phyloP scores from a whole-genome alignment of 805 yeast species.

The Saccharomyces kudriavzevii region DNA sequence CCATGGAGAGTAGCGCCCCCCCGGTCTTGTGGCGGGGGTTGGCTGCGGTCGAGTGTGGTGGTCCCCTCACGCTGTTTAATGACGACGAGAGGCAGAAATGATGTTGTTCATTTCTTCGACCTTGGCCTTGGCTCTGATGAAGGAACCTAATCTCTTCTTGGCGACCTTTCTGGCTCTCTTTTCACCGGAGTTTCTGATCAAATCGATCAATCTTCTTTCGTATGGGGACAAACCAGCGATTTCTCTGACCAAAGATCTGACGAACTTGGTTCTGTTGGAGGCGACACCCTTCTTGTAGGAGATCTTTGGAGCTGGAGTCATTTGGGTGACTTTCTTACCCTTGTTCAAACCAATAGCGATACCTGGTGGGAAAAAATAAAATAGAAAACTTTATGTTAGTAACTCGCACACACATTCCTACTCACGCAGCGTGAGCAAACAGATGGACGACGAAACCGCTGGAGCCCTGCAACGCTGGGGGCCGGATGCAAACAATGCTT shows the following conservation, averaged over 20 bases:
- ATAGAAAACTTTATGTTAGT: conserved; percentile 27
- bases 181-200: conserved; percentile 99
- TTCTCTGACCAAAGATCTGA: conserved; percentile 91
- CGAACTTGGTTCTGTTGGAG: conserved; percentile 93
- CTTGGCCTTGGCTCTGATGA: conserved; percentile 98
- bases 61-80: conserved; percentile 35
- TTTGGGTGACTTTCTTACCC: conserved; percentile 92
- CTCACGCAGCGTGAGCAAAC: neutral
- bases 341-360: conserved; percentile 98
- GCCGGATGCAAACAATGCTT: neutral
- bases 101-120: conserved; percentile 96
- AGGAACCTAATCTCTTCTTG: conserved; percentile 99
- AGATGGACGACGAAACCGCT: neutral
- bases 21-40: neutral
- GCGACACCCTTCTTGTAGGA: conserved; percentile 95
- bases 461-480: neutral
- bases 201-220: conserved; percentile 98
- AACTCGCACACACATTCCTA: conserved; percentile 2
- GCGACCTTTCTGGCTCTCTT: conserved; percentile 99
- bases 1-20: neutral
- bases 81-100: conserved; percentile 96
- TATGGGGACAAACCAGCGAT: conserved; percentile 99
- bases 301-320: conserved; percentile 78
- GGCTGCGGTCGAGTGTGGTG: neutral
- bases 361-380: conserved; percentile 37